phyloP scores from a whole-genome alignment of 164 flowering plant genomes.

The Liriodendron chinense region DNA sequence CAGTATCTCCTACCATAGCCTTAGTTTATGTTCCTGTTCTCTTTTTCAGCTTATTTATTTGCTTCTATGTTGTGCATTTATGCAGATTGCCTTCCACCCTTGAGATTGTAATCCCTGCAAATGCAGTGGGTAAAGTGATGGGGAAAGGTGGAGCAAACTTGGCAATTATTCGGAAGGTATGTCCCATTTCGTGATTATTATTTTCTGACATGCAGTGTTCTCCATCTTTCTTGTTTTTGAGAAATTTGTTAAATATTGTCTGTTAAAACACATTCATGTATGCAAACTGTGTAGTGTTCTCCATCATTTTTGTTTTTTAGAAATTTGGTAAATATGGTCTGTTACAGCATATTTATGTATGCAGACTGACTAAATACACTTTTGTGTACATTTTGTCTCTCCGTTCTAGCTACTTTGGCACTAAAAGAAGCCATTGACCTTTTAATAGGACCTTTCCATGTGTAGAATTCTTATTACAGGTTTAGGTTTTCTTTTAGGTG shows the following conservation, averaged over 20 bases:
- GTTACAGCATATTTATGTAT: not conserved
- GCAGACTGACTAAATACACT: not conserved
- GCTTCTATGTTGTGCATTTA: not conserved
- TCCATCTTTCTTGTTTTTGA: not conserved
- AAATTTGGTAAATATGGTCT: not conserved
- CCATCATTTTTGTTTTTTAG: not conserved
- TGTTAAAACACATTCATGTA: not conserved
- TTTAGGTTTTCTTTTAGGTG: too few species aligned
- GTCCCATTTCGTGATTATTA: constrained; percentile 7
- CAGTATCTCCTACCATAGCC: constrained; percentile 22
- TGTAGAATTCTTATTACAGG: too few species aligned
- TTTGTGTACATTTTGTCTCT: too few species aligned
- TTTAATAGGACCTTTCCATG: too few species aligned
- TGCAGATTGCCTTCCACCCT: constrained; percentile 60
- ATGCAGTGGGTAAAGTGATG: constrained; percentile 89
- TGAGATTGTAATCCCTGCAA: constrained; percentile 78
- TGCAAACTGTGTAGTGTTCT: not conserved
- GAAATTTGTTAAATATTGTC: not conserved
- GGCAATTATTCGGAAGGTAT: constrained; percentile 78
- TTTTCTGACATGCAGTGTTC: not conserved
- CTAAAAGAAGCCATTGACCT: too few species aligned
- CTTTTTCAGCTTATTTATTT: not conserved
- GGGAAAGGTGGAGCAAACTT: constrained; percentile 90
- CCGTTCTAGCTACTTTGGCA: too few species aligned
- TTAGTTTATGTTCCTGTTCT: not conserved